Conservation (phyloP, 495 filamentous ascomycete species). For the Trichoderma parareesei region DNA sequence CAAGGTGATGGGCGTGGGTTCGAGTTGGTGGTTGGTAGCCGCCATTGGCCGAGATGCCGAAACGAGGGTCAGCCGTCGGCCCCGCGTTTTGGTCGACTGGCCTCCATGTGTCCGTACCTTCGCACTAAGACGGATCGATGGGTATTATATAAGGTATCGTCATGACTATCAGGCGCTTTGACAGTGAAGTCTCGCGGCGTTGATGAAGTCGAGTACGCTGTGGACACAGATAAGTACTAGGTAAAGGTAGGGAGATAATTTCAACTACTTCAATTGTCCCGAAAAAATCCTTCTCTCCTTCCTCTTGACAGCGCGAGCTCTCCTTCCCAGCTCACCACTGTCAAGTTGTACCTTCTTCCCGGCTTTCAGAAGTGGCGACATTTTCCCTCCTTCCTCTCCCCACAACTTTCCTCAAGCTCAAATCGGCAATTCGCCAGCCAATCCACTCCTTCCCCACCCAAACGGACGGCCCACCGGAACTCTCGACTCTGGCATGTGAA, state of each 20-base stretch:
- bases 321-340: background rate
- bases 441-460: background rate
- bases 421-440: conserved; percentile 2
- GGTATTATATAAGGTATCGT: no score
- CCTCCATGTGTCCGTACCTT: conserved; percentile 5
- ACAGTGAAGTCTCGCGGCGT: no score
- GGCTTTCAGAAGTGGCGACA: background rate
- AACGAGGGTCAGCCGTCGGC: conserved; percentile 2
- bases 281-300: background rate
- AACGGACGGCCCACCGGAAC: background rate
- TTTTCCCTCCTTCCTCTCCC: background rate
- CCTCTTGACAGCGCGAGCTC: background rate
- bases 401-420: background rate
- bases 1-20: background rate
- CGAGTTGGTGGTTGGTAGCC: background rate
- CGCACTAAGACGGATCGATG: no score
- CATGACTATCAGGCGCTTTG: no score
- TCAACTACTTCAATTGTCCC: no score
- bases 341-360: background rate
- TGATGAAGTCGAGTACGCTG: no score
- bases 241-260: no score
- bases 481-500: background rate
- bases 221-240: no score
- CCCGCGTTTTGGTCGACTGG: background rate
- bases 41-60: conserved; percentile 13